These are phyloP conservation scores for Bullera alba DNA, from an alignment of 768 basidiomycete species.

Conservation along the genomic window DNA sequence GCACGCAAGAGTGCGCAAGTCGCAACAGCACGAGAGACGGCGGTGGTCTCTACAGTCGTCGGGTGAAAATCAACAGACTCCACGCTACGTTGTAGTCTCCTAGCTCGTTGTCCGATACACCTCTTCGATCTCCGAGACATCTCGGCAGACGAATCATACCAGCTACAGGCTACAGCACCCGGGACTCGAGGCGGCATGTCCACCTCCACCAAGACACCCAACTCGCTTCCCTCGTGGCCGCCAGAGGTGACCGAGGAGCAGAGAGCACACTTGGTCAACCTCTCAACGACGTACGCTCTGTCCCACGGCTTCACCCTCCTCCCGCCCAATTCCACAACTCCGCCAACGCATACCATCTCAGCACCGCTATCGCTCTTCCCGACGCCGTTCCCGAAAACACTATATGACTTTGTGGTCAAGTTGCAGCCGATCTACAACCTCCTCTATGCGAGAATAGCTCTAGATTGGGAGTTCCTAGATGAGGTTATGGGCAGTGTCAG, in stretches of 20 bases:
- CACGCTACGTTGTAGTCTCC: too few relatives aligned
- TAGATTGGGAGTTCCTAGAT: conserved; percentile 73
- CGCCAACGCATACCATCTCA: conserved; percentile 65
- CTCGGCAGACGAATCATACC: too few relatives aligned
- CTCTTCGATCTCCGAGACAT: too few relatives aligned
- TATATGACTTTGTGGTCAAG: conserved; percentile 60
- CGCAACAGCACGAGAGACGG: too few relatives aligned
- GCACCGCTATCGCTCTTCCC: conserved; percentile 86
- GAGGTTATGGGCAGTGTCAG: conserved; percentile 78
- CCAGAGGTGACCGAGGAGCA: conserved; percentile 59
- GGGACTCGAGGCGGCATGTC: neutral
- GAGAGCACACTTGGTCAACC: conserved; percentile 55
- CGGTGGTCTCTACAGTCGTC: too few relatives aligned
- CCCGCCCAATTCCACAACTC: conserved; percentile 39
- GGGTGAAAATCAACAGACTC: too few relatives aligned
- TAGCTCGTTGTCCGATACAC: too few relatives aligned
- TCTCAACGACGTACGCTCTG: conserved; percentile 75
- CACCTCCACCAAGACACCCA: conserved; percentile 8
- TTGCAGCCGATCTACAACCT: conserved; percentile 75
- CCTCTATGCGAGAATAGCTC: conserved; percentile 75
- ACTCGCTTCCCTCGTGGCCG: conserved; percentile 57
- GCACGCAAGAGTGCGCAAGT: too few relatives aligned
- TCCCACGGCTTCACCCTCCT: conserved; percentile 63
- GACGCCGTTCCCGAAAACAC: conserved; percentile 67
- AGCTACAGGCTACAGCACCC: too few relatives aligned